Conservation (phyloP, 139 green algal genomes). For the Marvania coccoides region DNA sequence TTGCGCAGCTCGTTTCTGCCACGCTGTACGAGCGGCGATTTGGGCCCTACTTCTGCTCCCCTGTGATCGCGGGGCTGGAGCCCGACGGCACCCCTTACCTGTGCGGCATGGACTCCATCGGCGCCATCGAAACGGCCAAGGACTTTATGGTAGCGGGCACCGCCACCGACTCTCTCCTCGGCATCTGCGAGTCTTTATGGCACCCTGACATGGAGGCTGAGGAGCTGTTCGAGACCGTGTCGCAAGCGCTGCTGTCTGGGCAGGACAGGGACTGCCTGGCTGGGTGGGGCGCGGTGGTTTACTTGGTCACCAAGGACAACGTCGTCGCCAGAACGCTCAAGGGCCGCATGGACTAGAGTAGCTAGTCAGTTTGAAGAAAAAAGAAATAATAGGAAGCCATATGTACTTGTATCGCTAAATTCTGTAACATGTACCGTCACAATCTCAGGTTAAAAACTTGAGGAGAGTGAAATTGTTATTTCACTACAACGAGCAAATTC, state of each 20-base stretch:
- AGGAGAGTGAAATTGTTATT: too few relatives aligned
- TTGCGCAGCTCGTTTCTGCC: constrained; percentile 83
- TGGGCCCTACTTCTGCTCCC: constrained; percentile 86
- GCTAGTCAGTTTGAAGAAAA: background rate
- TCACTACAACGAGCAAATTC: too few relatives aligned
- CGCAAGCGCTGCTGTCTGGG: constrained; percentile 85
- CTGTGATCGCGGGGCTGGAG: constrained; percentile 93
- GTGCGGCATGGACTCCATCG: constrained; percentile 92
- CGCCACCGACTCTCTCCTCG: constrained; percentile 84
- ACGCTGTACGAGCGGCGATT: constrained; percentile 91
- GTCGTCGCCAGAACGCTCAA: constrained; percentile 76
- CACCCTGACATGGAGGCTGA: constrained; percentile 82
- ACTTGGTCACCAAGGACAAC: constrained; percentile 89
- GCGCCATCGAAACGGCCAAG: constrained; percentile 85
- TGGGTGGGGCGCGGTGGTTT: constrained; percentile 91
- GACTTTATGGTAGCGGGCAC: constrained; percentile 96
- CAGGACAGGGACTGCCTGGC: constrained; percentile 89
- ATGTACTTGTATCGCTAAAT: constrained; percentile 1
- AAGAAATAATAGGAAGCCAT: background rate
- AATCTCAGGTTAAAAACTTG: too few relatives aligned
- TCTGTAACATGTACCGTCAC: too few relatives aligned
- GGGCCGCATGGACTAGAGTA: constrained; percentile 76
- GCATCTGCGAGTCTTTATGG: constrained; percentile 96
- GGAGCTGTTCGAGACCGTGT: constrained; percentile 94
- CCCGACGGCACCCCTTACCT: constrained; percentile 85